These are phyloP conservation scores for Cerioporus squamosus DNA, from an alignment of 1,284 basidiomycete species.

Conservation along the genomic window DNA sequence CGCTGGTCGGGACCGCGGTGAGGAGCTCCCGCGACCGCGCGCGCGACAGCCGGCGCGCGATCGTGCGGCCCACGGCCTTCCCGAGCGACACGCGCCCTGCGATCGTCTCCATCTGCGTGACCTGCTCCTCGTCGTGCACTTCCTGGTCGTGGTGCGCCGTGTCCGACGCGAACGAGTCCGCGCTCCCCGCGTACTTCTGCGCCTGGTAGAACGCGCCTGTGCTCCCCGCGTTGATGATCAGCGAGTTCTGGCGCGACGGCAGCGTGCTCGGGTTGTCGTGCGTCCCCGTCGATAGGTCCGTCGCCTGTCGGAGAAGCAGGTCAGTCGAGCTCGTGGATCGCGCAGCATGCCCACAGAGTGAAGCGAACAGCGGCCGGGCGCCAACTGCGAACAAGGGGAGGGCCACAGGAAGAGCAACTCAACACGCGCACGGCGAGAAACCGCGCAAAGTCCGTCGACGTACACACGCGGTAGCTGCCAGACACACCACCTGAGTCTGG, in stretches of 20 bases:
- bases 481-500: too few species aligned
- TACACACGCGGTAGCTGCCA: too few species aligned
- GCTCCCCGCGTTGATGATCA: slow-evolving; percentile 26
- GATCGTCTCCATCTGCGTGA: slow-evolving; percentile 63
- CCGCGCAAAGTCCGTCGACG: slow-evolving; percentile 1
- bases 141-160: slow-evolving; percentile 30
- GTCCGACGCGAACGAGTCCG: slow-evolving; percentile 53
- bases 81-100: slow-evolving; percentile 53
- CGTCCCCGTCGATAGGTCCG: slow-evolving; percentile 16
- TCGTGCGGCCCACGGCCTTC: slow-evolving; percentile 49
- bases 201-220: slow-evolving; percentile 48
- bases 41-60: slow-evolving; percentile 58
- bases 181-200: slow-evolving; percentile 51
- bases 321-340: not conserved
- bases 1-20: slow-evolving; percentile 31
- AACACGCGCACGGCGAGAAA: not conserved
- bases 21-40: slow-evolving; percentile 32
- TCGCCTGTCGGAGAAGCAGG: slow-evolving; percentile 3
- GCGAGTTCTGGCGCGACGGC: slow-evolving; percentile 24
- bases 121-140: slow-evolving; percentile 50
- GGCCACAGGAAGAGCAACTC: not conserved
- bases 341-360: not conserved
- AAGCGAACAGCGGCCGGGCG: too few species aligned
- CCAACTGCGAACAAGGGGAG: not conserved
- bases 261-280: slow-evolving; percentile 15